These are phyloP conservation scores for Glycine tomentella DNA, from an alignment of 306 rosid species.

Conservation along the genomic window DNA sequence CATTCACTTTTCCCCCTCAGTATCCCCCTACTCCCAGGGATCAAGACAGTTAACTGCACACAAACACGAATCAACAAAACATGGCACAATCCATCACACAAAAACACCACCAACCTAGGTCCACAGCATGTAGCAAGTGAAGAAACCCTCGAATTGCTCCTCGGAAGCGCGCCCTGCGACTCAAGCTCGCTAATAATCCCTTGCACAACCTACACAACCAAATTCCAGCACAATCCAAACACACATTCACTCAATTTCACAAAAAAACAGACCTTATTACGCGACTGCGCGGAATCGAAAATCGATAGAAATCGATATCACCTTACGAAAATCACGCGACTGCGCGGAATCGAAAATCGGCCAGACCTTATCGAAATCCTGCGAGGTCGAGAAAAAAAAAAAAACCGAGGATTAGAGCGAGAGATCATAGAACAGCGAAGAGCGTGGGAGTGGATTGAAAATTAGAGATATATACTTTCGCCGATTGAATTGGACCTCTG, in stretches of 20 bases:
- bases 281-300: too few species aligned
- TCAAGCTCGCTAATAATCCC: constrained; percentile 97
- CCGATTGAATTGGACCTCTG: constrained; percentile 92
- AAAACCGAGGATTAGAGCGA: background rate
- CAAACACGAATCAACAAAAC: constrained; percentile 26
- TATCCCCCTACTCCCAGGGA: constrained; percentile 2
- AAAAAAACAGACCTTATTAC: too few species aligned
- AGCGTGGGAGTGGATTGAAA: background rate
- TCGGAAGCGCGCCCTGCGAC: constrained; percentile 98
- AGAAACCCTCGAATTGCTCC: constrained; percentile 98
- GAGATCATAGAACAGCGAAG: constrained; percentile 19
- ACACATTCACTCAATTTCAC: too few species aligned
- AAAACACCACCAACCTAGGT: constrained; percentile 76
- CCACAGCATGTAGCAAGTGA: constrained; percentile 99
- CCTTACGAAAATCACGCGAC: constrained; percentile 95
- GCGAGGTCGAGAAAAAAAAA: constrained; percentile 51
- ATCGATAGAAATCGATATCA: too few species aligned
- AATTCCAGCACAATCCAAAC: too few species aligned
- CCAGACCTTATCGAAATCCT: constrained; percentile 99
- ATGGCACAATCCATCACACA: background rate
- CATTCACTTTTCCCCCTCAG: background rate
- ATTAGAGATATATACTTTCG: constrained; percentile 58
- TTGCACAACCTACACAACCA: constrained; percentile 77
- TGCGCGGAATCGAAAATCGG: constrained; percentile 95
- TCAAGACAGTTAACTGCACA: constrained; percentile 44